A percentile compares a stretch with the other conserved stretches of the same genome.
These are phyloP conservation scores for Sporothrix mexicana DNA, from an alignment of 2,329 filamentous ascomycete genomes.

Conservation along the genomic window DNA sequence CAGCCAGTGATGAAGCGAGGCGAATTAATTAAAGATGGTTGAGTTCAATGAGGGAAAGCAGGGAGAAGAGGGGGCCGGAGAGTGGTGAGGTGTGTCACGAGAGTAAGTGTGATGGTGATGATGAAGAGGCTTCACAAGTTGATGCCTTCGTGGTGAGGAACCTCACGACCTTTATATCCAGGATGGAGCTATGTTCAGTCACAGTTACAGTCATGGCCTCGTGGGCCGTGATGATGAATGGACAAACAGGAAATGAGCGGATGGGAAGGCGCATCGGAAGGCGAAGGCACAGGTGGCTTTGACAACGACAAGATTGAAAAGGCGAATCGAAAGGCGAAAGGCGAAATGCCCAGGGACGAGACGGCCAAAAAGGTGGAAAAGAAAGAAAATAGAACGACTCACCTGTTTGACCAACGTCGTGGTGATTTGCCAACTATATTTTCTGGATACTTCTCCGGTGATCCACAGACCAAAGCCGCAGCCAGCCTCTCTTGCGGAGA, in stretches of 20 bases:
- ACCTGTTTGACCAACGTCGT: neutral
- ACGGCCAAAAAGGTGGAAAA: neutral
- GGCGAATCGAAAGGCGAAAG: neutral
- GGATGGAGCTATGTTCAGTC: neutral
- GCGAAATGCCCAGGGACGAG: neutral
- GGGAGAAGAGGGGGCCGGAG: neutral
- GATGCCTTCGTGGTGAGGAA: neutral
- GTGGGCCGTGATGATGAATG: neutral
- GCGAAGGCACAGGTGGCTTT: neutral
- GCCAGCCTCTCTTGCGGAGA: neutral
- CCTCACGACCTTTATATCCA: neutral
- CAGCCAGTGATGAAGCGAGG: neutral
- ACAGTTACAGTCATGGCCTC: neutral
- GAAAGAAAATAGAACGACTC: neutral
- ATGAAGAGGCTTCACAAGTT: neutral
- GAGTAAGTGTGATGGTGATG: neutral
- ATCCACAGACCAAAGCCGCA: neutral
- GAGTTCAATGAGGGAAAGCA: neutral
- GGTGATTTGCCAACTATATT: conserved; percentile 17
- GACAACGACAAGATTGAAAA: neutral
- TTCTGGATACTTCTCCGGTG: neutral
- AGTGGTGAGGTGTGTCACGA: neutral
- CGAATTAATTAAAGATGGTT: neutral
- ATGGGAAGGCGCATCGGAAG: neutral
- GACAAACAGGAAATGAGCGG: neutral